Evolutionary conservation across 2,329 filamentous ascomycete genomes (phyloP).

Genomic region (Rutstroemia sp.): DNA sequence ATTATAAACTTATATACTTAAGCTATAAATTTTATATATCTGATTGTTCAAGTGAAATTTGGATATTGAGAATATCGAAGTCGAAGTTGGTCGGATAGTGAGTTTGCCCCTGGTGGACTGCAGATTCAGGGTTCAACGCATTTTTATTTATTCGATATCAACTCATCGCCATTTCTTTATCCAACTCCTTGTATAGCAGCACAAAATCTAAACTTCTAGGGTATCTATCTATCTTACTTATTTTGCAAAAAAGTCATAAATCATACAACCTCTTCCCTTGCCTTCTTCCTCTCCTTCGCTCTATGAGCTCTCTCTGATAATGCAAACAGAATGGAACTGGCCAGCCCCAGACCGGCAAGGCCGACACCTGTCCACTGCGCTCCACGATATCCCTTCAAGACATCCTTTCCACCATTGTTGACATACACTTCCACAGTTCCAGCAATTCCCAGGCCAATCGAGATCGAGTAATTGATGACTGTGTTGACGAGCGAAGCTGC

Average conservation of each 20-base stretch:
- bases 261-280: background rate
- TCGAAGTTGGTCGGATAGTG: too few species aligned
- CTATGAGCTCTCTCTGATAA: conserved; percentile 12
- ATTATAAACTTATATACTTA: too few species aligned
- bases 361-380: conserved; percentile 7
- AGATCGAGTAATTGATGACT: conserved; percentile 36
- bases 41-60: too few species aligned
- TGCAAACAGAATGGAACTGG: conserved; percentile 30
- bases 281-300: background rate
- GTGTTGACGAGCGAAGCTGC: conserved; percentile 43
- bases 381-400: conserved; percentile 6
- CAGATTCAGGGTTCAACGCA: too few species aligned
- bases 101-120: too few species aligned
- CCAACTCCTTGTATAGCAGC: too few species aligned
- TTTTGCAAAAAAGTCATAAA: background rate
- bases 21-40: too few species aligned
- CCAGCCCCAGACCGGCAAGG: conserved; percentile 29
- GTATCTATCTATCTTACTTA: background rate
- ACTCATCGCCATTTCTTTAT: background rate
- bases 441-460: conserved; percentile 37
- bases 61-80: too few species aligned
- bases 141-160: background rate
- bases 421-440: conserved; percentile 32
- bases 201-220: background rate
- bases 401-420: conserved; percentile 12